Evolutionary conservation across 2,329 filamentous ascomycete species (phyloP).

Genomic region (Aspergillus proliferans): DNA sequence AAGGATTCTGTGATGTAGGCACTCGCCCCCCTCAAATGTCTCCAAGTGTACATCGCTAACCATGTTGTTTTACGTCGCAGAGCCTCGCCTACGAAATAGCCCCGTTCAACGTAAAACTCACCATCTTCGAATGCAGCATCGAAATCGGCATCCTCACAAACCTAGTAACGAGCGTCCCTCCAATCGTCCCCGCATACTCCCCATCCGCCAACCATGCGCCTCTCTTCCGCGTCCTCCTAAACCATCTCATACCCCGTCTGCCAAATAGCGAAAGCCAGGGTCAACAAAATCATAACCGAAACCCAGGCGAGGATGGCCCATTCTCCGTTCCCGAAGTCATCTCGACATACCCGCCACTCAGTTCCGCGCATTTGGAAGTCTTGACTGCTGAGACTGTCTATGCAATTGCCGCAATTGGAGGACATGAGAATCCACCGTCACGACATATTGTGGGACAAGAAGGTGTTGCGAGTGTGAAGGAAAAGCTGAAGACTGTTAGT

Average conservation of each 20-base stretch:
- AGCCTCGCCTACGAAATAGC: conserved; percentile 91
- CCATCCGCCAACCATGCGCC: conserved; percentile 68
- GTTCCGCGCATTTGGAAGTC: conserved; percentile 60
- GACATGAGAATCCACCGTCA: conserved; percentile 90
- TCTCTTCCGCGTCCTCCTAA: conserved; percentile 74
- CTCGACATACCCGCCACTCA: conserved; percentile 68
- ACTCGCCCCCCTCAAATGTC: background rate
- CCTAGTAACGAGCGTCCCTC: conserved; percentile 75
- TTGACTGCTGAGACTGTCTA: conserved; percentile 85
- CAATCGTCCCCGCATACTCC: conserved; percentile 61
- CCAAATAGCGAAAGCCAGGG: conserved; percentile 34
- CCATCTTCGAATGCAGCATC: conserved; percentile 90
- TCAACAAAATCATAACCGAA: conserved; percentile 13
- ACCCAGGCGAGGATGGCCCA: conserved; percentile 25
- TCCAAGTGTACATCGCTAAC: conserved; percentile 4
- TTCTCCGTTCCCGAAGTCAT: conserved; percentile 46
- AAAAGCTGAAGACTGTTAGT: conserved; percentile 92
- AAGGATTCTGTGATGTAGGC: conserved; percentile 82
- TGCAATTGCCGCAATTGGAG: conserved; percentile 83
- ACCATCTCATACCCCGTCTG: conserved; percentile 69
- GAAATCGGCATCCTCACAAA: conserved; percentile 86
- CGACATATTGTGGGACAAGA: conserved; percentile 91
- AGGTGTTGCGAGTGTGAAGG: conserved; percentile 79
- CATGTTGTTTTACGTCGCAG: conserved; percentile 19
- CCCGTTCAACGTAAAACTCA: conserved; percentile 94